Base-by-base conservation (phyloP, 768 basidiomycete genomes). In the Tylopilus intermedius region DNA sequence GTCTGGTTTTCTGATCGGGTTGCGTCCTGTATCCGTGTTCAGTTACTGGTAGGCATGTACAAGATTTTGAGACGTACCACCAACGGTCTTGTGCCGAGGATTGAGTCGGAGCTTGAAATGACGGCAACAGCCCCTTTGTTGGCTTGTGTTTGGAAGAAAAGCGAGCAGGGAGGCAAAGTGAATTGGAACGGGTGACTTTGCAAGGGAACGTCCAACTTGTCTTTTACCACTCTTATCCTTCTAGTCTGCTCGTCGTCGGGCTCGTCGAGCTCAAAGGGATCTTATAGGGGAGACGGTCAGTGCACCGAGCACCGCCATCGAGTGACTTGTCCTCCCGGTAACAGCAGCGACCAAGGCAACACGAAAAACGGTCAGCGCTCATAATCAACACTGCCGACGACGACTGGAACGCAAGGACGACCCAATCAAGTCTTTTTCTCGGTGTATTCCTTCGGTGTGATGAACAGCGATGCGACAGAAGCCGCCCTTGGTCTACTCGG, bases 401-500 rank as follows among this genome's bases (percentile, higher is more conserved):
- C 53, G 46, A 57, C 54, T 48, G 13, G 50, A n/a, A 47, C 39
- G 30, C 56, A 41, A 11, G 24, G 38, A 38, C 57, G 54, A 51
- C 46, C 2, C 41, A 33, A 24, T 44, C 54, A 41, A 49, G 21
- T 14, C 3, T 53, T 55, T 47, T 50, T 47, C 37, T 55, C 35
- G 51, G 50, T 50, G 45, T 54, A 47, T 53, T 38, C 43, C 18
- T 45, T 32, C 38, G 51, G 55, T 59, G 61, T 66, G 66, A 77
- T 76, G 76, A 72, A 71, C 65, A 76, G 67, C 71, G 81, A 81
- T 78, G 79, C 78, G 60, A 74, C 75, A 62, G 80, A 82, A 67
- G 80, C 80, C 51, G 79, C 78, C 38, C 76, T 82, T 52, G 80
- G 79, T 64, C 71, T 82, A 26, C 75, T 82, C 54, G 75, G 76